Conservation (phyloP, 2,329 filamentous ascomycete genomes). For the Diaporthe sp. region DNA sequence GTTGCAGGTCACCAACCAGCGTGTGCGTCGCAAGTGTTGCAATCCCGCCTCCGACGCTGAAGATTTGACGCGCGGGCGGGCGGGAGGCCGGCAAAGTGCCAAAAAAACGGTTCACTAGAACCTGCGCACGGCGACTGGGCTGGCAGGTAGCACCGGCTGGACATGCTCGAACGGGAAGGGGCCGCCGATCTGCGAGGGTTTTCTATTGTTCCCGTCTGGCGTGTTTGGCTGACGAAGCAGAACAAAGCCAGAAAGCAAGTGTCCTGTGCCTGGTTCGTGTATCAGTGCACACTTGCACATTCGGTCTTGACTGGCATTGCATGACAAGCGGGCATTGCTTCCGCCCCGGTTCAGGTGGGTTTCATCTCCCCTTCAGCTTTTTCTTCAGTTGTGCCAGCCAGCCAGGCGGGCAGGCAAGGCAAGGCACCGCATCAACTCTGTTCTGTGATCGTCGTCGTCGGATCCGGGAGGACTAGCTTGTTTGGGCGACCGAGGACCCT, state of each 20-base stretch:
- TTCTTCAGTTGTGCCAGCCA: background rate
- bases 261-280: background rate
- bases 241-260: background rate
- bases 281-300: background rate
- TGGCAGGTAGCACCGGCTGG: background rate
- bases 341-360: constrained; percentile 8
- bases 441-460: background rate
- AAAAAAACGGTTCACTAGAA: background rate
- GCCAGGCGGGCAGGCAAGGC: background rate
- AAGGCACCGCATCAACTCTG: background rate
- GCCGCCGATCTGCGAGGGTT: background rate
- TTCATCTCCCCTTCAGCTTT: constrained; percentile 15
- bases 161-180: constrained; percentile 27
- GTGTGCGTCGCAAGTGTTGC: background rate
- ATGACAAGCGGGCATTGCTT: constrained; percentile 15
- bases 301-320: background rate
- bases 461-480: constrained; percentile 18
- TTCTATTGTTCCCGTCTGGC: background rate
- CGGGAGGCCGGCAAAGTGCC: background rate
- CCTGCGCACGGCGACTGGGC: constrained; percentile 1
- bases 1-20: no score
- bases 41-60: background rate
- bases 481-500: constrained; percentile 21
- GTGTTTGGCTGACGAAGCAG: background rate
- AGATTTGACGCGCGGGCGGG: background rate